Base-by-base conservation (phyloP, 306 rosid species). In the Chamaecrista fasciculata region DNA sequence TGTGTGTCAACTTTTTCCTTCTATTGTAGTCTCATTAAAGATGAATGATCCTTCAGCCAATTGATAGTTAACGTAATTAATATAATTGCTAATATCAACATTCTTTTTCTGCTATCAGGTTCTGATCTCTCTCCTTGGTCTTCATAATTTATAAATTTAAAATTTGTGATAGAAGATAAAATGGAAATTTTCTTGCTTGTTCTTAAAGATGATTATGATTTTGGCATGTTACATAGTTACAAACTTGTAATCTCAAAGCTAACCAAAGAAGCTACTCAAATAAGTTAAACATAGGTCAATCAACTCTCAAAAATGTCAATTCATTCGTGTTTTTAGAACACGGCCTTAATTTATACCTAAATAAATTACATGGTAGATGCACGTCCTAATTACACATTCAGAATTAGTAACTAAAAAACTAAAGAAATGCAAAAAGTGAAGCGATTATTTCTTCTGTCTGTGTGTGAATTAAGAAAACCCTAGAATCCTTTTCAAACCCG, bases 401-500 rank as follows among this genome's bases (percentile, higher is more conserved):
- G 19, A 39, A 53, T 24, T 51, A 66, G 15, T 24, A 44, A 43
- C 55, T 15, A 23, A 8, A 49, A 15, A 28, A 40, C 33, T 1
- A 15, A 6, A 48, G 11, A 6, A 49, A 15, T 20, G 29, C 33
- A 1, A 15, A 5, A 48, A 2, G 0, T 44, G n/a, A n/a, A n/a
- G n/a, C n/a, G n/a, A n/a, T n/a, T 44, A 1, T 18, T 0, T 56
- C 5, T 24, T 5, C 0, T 5, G 14, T 46, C 44, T 63, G 43
- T 59, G 75, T 31, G 48, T 21, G 76, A 47, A 52, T 19, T 68
- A 16, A 0, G 76, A 73, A 64, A 87, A 87, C n/a, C 91, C 96
- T 75, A 85, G 87, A 0, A 87, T 68, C 60, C 75, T 76, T 63
- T 66, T 66, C 65, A 92, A 67, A 28, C 77, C 78, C 1, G 86